Evolutionary conservation across 345 rosid species (phyloP).

Genomic region (Murraya koenigii): DNA sequence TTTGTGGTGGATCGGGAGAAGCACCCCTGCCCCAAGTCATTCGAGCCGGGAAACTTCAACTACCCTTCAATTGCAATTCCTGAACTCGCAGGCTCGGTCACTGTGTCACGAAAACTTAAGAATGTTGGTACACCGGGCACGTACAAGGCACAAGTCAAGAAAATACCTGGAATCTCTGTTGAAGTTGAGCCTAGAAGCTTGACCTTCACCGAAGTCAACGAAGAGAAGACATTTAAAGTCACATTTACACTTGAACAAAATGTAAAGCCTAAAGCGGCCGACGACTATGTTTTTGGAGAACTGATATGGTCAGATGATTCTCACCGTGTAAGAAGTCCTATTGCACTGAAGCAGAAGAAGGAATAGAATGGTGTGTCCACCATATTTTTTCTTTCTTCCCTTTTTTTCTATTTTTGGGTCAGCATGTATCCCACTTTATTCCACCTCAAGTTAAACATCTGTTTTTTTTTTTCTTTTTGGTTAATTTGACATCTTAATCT

Average conservation of each 20-base stretch:
- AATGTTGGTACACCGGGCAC: not conserved
- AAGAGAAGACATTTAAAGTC: not conserved
- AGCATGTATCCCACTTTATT: no score
- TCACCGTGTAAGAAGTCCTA: not conserved
- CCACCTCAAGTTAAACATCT: no score
- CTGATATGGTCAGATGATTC: not conserved
- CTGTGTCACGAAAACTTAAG: not conserved
- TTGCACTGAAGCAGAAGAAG: not conserved
- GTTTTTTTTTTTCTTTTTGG: no score
- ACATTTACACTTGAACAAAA: not conserved
- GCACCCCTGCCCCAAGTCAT: conserved; percentile 29
- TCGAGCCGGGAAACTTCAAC: conserved; percentile 33
- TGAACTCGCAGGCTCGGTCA: conserved; percentile 10
- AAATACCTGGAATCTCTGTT: not conserved
- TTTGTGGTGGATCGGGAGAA: not conserved
- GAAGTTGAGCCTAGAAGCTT: not conserved
- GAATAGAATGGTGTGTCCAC: no score
- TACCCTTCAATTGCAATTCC: conserved; percentile 51
- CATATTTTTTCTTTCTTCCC: no score
- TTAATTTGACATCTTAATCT: no score
- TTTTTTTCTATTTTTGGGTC: no score
- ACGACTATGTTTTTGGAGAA: not conserved
- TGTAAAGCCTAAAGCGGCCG: not conserved
- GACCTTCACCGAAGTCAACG: not conserved
- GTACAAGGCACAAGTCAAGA: not conserved